These are phyloP conservation scores for Aspergillus piperis DNA, from an alignment of 2,329 filamentous ascomycete species.

Conservation along the genomic window DNA sequence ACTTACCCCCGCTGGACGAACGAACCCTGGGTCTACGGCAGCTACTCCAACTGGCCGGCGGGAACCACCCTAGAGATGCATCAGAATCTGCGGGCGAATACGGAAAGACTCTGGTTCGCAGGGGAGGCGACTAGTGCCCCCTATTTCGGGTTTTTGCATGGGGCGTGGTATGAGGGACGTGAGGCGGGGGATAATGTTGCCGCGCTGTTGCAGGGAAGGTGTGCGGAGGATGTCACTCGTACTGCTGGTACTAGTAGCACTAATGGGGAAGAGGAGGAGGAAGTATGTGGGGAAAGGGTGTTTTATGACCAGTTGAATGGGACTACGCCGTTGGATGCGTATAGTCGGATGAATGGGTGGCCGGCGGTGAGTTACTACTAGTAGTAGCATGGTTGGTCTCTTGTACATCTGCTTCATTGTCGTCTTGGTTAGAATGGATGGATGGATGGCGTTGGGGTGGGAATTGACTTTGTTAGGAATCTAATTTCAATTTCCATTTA, in stretches of 20 bases:
- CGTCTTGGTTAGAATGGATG: neutral
- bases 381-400: constrained; percentile 22
- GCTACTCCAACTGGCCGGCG: constrained; percentile 68
- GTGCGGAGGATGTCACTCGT: constrained; percentile 5
- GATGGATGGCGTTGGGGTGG: neutral
- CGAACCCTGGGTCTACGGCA: constrained; percentile 57
- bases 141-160: constrained; percentile 68
- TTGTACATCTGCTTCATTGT: constrained; percentile 2
- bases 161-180: constrained; percentile 60
- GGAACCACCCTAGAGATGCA: constrained; percentile 66
- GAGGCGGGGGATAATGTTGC: constrained; percentile 43
- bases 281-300: constrained; percentile 22
- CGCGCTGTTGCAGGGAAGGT: constrained; percentile 26
- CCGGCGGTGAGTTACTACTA: constrained; percentile 14
- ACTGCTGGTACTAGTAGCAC: no score
- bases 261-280: constrained; percentile 7
- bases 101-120: constrained; percentile 63
- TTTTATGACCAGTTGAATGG: constrained; percentile 35
- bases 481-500: neutral
- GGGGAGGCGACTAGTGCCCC: constrained; percentile 64
- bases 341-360: constrained; percentile 34
- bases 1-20: constrained; percentile 62
- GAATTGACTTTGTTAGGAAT: neutral
- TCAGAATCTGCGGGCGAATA: constrained; percentile 67
- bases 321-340: constrained; percentile 32